Percentiles rank a stretch among this genome's conserved stretches.
phyloP scores from a whole-genome alignment of 108 stramenopile genomes.

The Cyclotella baltica region DNA sequence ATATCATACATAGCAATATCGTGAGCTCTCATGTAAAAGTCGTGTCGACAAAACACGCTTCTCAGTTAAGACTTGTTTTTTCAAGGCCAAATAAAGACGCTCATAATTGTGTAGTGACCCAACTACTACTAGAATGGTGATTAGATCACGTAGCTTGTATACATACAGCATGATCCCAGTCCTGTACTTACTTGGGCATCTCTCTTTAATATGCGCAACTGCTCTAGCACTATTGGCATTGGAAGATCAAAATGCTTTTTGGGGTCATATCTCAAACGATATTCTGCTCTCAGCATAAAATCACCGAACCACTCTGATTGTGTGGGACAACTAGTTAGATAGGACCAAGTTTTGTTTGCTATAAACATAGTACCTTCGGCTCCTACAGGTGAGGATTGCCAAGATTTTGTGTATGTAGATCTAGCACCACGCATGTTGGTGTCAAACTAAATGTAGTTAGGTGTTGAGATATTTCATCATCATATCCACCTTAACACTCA shows the following conservation, averaged over 20 bases:
- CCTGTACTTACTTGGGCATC: neutral
- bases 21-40: no score
- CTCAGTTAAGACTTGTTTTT: no score
- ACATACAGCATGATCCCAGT: neutral
- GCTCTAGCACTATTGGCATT: neutral
- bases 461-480: slow-evolving; percentile 15
- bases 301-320: slow-evolving; percentile 12
- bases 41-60: no score
- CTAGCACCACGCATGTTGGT: slow-evolving; percentile 31
- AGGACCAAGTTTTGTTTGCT: neutral
- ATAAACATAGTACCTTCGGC: neutral
- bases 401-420: slow-evolving; percentile 3
- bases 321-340: neutral
- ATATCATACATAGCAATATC: no score
- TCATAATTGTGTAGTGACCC: slow-evolving; percentile 18
- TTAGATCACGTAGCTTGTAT: slow-evolving; percentile 9
- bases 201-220: neutral
- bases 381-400: slow-evolving; percentile 14
- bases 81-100: slow-evolving; percentile 3
- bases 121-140: neutral
- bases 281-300: neutral
- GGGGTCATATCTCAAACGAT: neutral
- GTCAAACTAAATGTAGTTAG: slow-evolving; percentile 28
- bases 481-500: slow-evolving; percentile 34
- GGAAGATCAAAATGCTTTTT: neutral